Evolutionary conservation across 2,329 filamentous ascomycete genomes (phyloP), one percentile per base, ranked within the genome.

Genomic region (Botrytis medusae): DNA sequence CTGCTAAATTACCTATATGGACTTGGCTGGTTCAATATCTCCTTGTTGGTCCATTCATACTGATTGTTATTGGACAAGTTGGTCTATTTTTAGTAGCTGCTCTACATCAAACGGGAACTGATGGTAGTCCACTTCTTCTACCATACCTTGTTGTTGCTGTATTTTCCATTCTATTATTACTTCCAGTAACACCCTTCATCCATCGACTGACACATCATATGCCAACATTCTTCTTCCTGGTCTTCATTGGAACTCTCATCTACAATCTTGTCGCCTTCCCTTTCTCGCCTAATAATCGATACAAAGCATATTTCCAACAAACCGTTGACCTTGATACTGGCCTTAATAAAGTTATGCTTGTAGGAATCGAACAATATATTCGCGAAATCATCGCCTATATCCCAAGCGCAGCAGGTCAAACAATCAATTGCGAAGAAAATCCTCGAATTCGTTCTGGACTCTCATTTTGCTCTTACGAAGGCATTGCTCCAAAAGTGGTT

Each of bases 221-320:
- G 6, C 95, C 96, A 0, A 84, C 91, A 0, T 90, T 97, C 78
- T 82, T 98, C 25, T 85, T 97, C 42, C 80, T 91, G 20, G 84
- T 97, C 14, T 93, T 94, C 75, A 79, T 89, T 37, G 93, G 87
- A 44, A 97, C 94, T 1, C 83, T 97, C 42, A 87, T 95, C 72
- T 98, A 97, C 84, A 97, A 97, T 80, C 87, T 98, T 7, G 83
- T 89, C 3, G 93, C 93, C 1, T 98, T 97, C 82, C 96, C 96
- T 0, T 98, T 98, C 83, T 96, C 93, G 0, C 84, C 88, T 34
- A 87, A 90, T 74, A 92, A 91, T 80, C 89, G 93, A 54, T 89
- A 97, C 82, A 98, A 98, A 82, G 86, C 95, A 65, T 97, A 91
- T 82, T 98, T 98, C 81, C 85, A 93, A 68, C 95, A 99, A 81